Percentiles rank a stretch among this genome's conserved stretches.
Conservation (phyloP, 306 rosid species). For the Trifolium pratense region DNA sequence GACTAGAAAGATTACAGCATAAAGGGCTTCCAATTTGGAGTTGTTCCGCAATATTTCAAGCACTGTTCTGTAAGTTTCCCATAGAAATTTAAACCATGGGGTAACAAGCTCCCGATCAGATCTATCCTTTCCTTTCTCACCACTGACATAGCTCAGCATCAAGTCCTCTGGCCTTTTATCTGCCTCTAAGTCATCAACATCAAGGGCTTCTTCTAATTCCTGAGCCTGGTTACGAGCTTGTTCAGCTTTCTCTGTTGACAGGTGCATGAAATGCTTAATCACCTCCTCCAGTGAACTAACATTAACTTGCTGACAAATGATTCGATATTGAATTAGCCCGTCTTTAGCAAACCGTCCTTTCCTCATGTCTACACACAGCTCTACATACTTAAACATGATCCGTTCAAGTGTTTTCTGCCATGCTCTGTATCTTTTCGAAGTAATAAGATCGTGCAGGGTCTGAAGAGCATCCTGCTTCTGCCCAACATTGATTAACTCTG, state of each 20-base stretch:
- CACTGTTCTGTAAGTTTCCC: conserved; percentile 98
- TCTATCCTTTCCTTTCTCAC: conserved; percentile 94
- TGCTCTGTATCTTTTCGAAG: conserved; percentile 87
- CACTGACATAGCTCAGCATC: conserved; percentile 95
- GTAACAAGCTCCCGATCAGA: conserved; percentile 95
- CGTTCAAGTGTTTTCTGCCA: conserved; percentile 96
- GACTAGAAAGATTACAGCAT: conserved; percentile 65
- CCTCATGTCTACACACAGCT: conserved; percentile 87
- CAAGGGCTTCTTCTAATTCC: conserved; percentile 93
- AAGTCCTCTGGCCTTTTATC: conserved; percentile 97
- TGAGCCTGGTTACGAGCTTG: conserved; percentile 96
- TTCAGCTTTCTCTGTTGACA: conserved; percentile 96
- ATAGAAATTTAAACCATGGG: conserved; percentile 95
- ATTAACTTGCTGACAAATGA: conserved; percentile 97
- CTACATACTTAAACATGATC: conserved; percentile 95
- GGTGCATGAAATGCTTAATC: conserved; percentile 95
- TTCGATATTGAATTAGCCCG: conserved; percentile 93
- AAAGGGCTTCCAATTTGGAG: conserved; percentile 91
- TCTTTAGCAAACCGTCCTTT: conserved; percentile 95
- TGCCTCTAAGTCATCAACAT: conserved; percentile 96
- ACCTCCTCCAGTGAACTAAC: conserved; percentile 96
- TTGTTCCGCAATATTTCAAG: conserved; percentile 94
- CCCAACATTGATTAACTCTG: conserved; percentile 94
- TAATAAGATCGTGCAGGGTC: conserved; percentile 88
- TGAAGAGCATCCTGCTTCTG: conserved; percentile 97